Conservation (phyloP, 805 yeast species). For the Tetrapisispora phaffii region DNA sequence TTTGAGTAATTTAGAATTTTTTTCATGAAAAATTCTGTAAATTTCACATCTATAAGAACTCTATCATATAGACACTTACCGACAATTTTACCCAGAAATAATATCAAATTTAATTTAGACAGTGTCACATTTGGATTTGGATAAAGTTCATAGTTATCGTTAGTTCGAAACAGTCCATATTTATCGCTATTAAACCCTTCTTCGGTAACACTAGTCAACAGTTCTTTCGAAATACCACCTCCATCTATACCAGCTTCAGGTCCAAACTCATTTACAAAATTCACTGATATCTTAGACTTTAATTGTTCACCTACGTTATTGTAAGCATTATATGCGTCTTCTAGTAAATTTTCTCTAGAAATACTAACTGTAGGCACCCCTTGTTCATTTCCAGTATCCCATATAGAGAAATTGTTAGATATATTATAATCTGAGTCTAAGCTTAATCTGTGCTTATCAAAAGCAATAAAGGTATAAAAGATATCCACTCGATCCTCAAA, state of each 20-base stretch:
- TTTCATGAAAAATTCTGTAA: conserved; percentile 77
- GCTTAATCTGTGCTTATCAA: conserved; percentile 36
- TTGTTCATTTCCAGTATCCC: not conserved
- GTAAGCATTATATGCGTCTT: conserved; percentile 62
- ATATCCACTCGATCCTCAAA: conserved; percentile 65
- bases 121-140: conserved; percentile 36
- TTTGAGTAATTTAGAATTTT: conserved; percentile 44
- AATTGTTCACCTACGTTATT: conserved; percentile 44
- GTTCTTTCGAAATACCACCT: conserved; percentile 91
- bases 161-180: conserved; percentile 34
- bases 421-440: conserved; percentile 8
- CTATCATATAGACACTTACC: conserved; percentile 87
- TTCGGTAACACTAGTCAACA: conserved; percentile 59
- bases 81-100: conserved; percentile 70
- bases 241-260: conserved; percentile 91
- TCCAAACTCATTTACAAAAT: conserved; percentile 64
- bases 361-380: conserved; percentile 39
- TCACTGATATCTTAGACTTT: conserved; percentile 51
- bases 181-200: conserved; percentile 49
- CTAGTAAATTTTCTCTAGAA: conserved; percentile 58
- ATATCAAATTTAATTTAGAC: conserved; percentile 30
- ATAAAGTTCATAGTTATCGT: conserved; percentile 50
- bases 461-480: conserved; percentile 52
- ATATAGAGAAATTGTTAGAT: conserved; percentile 10
- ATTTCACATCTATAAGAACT: conserved; percentile 68